phyloP scores from a whole-genome alignment of 345 rosid genomes.

The Iberis pinnata region DNA sequence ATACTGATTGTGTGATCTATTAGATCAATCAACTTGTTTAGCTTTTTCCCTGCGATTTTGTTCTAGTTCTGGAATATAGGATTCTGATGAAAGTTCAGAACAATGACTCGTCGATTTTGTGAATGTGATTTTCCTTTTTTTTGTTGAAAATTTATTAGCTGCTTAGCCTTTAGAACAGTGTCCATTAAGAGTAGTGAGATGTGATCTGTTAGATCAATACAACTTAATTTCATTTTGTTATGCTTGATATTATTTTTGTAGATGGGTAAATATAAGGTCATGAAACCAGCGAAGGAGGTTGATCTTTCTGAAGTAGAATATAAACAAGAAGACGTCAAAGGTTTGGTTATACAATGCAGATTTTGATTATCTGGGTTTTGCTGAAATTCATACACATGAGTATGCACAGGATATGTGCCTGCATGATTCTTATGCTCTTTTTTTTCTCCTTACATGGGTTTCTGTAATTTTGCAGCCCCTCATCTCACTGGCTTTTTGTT shows the following conservation, averaged over 20 bases:
- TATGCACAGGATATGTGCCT: not conserved
- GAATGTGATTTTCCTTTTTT: not conserved
- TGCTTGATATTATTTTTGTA: conserved; percentile 9
- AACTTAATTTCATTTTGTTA: not conserved
- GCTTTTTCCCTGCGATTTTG: too few relatives aligned
- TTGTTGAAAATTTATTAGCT: not conserved
- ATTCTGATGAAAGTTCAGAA: conserved; percentile 1
- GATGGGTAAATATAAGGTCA: conserved; percentile 55
- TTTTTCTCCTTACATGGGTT: not conserved
- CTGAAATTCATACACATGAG: not conserved
- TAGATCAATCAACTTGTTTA: too few relatives aligned
- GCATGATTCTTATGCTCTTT: not conserved
- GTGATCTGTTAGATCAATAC: not conserved
- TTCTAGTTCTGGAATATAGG: not conserved
- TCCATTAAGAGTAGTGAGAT: too few relatives aligned
- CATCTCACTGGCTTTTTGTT: conserved; percentile 61
- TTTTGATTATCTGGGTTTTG: not conserved
- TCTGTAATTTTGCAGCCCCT: conserved; percentile 46
- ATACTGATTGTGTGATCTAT: too few relatives aligned
- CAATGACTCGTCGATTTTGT: not conserved
- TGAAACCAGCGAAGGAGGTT: conserved; percentile 47
- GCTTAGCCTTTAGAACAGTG: not conserved
- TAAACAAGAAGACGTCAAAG: conserved; percentile 44
- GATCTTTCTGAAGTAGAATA: conserved; percentile 52
- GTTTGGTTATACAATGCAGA: conserved; percentile 27